Evolutionary conservation across 2,329 filamentous ascomycete species (phyloP), one percentile per base, ranked within the genome.

Genomic region (Balansia obtecta): DNA sequence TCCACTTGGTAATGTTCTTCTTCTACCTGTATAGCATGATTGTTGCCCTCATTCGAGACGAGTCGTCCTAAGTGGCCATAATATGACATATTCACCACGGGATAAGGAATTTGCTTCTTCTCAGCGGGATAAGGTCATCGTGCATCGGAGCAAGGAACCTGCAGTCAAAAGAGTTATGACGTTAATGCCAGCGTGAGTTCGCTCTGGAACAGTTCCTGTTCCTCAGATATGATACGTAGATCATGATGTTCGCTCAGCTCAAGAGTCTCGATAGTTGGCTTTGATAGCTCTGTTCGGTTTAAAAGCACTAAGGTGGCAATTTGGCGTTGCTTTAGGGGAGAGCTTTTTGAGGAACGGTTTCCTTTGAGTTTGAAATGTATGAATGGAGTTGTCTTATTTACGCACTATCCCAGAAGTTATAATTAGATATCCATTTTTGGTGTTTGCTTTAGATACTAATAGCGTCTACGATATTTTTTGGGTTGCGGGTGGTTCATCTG

Each of bases 11-110:
- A 73, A 96, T 98, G 89, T 98, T 98, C 81, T 98, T 98, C 83
- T 98, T 97, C 81, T 98, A 98, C 74, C 85, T 98, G 51, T 95
- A 95, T 80, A 94, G 87, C 83, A 94, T 93, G 87, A 93, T 93
- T 61, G 91, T 96, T 57, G 91, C 93, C 58, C 79, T 98, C 56
- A 98, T 98, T 75, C 84, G 86, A 65, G 93, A 97, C 70, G 93
- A 98, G 73, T 81, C 86, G 53, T 80, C 89, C 71, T 95, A 84
- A 83, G 46, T 52, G 50, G 4, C 27, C 8, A 27, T 27, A 27
- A 27, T 27, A 27, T 27, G 27, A 27, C 8, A 9, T 15, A 37
- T 12, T 37, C 11, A 37, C 11, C 40, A 38, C 37, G 32, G 11
- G 13, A 11, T 12, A 10, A 10, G 39, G 18, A 11, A 18, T 48